Evolutionary conservation across 371 early-diverging fungal species (phyloP), one percentile per base, ranked within the genome.

Genomic region (Rhizopus delemar): DNA sequence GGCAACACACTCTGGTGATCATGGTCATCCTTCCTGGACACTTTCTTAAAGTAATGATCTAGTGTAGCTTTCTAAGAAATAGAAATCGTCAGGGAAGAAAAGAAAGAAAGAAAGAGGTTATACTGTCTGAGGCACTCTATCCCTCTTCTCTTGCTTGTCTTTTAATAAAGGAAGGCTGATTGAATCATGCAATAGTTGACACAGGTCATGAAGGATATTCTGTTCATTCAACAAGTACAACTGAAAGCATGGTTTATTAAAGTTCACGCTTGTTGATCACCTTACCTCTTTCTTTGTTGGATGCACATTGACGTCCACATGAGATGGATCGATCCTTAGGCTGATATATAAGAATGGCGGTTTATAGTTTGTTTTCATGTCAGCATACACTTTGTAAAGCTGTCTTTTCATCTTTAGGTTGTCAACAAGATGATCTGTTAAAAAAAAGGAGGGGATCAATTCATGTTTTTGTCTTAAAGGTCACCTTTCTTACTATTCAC

Each of bases 291-390:
- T 83, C 64, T 99, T 99, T 38, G 97, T 94, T 0, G 99, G 99
- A 76, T 99, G 99, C 0, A 99, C 94, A 73, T 99, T 99, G 4
- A 99, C 99, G 75, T 99, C 99, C 0, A 99, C 90, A 54, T 88
- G 87, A 33, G 85, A 71, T 0, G 92, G 87, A n/a, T 81, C 76
- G 45, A 96, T 77, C 13, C 79, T 71, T 33, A 97, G 66, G 38
- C 85, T 83, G 36, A 98, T 46, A 69, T 95, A 97, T 3, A 93
- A 77, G 76, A 95, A 94, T 2, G 91, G 91, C 63, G 90, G 86
- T 1, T 84, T 77, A 29, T 82, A 82, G 63, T 89, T 91, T 34
- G 92, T 89, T 5, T 93, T 74, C 48, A 86, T 80, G 32, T 79
- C 65, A 9, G 73, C 53, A 63, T 94, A 97, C 3, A 94, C 70